Evolutionary conservation across 352 stramenopile species (phyloP).

Genomic region (Blastocystis sp.): DNA sequence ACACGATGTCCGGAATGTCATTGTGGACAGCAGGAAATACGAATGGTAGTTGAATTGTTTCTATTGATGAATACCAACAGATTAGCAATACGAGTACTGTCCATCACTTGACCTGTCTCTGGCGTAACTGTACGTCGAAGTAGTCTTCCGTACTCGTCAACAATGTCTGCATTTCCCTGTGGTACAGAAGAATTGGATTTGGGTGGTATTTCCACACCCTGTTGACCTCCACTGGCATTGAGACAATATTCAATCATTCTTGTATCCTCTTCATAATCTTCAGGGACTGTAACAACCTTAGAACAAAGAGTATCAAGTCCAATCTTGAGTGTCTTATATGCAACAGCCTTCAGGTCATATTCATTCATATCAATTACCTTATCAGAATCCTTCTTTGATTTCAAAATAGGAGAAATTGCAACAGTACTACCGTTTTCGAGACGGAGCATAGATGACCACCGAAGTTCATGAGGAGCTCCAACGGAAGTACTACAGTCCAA

Average conservation of each 20-base stretch:
- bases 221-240: neutral
- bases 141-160: neutral
- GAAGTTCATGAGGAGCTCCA: neutral
- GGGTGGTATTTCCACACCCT: neutral
- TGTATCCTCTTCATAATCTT: neutral
- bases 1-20: neutral
- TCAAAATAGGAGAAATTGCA: constrained; percentile 35
- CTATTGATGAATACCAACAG: too few species aligned
- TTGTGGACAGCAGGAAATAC: neutral
- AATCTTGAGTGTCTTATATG: neutral
- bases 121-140: neutral
- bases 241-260: neutral
- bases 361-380: neutral
- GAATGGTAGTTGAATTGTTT: neutral
- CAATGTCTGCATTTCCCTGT: neutral
- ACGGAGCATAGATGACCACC: neutral
- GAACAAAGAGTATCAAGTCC: neutral
- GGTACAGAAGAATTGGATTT: neutral
- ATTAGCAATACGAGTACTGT: neutral
- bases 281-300: neutral
- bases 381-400: constrained; percentile 28
- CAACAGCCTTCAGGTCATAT: neutral
- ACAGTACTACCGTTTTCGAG: neutral
- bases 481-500: neutral
- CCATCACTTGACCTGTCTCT: neutral